Evolutionary conservation across 2,329 filamentous ascomycete genomes (phyloP).

Genomic region (Cytospora piceae): DNA sequence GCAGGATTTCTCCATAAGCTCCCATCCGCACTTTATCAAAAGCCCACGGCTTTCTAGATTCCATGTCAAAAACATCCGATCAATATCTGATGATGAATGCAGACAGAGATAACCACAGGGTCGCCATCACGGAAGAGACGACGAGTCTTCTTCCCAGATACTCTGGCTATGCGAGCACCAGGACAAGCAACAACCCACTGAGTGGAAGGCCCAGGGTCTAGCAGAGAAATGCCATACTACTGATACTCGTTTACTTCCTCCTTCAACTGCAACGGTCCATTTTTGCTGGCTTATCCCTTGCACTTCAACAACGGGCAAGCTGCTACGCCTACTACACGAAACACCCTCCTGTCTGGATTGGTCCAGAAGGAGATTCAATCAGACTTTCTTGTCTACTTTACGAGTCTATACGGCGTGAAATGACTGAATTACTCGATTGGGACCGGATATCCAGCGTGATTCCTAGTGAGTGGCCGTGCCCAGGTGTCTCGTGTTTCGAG

Average conservation of each 20-base stretch:
- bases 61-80: no score
- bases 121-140: not conserved
- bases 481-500: no score
- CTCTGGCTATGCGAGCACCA: not conserved
- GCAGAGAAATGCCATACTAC: constrained; percentile 1
- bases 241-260: not conserved
- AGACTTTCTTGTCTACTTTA: not conserved
- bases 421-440: not conserved
- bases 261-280: constrained; percentile 1
- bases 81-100: not conserved
- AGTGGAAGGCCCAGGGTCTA: not conserved
- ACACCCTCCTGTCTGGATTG: not conserved
- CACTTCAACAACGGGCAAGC: not conserved
- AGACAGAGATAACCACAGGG: not conserved
- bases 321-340: not conserved
- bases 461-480: not conserved
- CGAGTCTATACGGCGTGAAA: not conserved
- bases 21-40: no score
- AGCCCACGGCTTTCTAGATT: no score
- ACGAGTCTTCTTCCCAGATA: not conserved
- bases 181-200: not conserved
- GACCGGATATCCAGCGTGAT: not conserved
- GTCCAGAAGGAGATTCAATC: not conserved
- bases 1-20: no score
- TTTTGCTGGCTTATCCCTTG: not conserved